These are phyloP conservation scores for Rhododendron williamsianum DNA, from an alignment of 148 eudicot species.

Conservation along the genomic window DNA sequence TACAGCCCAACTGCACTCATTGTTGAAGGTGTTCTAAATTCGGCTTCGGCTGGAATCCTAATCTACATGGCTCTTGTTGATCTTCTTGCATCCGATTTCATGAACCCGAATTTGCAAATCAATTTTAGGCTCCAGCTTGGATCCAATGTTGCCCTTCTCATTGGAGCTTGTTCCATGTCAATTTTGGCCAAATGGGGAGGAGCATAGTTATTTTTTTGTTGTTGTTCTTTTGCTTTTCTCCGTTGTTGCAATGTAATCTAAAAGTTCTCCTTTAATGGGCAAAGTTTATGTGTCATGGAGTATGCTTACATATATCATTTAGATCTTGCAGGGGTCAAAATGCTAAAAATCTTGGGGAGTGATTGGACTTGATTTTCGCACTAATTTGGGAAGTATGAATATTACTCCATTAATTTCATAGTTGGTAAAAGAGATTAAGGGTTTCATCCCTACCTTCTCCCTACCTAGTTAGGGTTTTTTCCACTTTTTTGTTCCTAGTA, in stretches of 20 bases:
- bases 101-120: conserved; percentile 11
- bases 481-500: too few relatives aligned
- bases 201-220: background rate
- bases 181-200: conserved; percentile 17
- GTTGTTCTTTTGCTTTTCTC: background rate
- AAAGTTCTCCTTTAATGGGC: background rate
- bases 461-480: too few relatives aligned
- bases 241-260: background rate
- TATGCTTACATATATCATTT: background rate
- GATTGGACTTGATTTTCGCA: too few relatives aligned
- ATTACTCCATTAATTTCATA: too few relatives aligned
- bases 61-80: conserved; percentile 23
- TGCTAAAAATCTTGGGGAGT: too few relatives aligned
- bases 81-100: conserved; percentile 22
- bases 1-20: conserved; percentile 12
- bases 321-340: background rate
- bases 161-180: conserved; percentile 21
- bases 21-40: conserved; percentile 15
- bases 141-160: conserved; percentile 10
- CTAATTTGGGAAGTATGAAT: too few relatives aligned
- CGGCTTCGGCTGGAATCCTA: conserved; percentile 18
- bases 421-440: too few relatives aligned
- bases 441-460: too few relatives aligned
- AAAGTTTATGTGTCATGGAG: background rate
- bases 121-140: conserved; percentile 18